Evolutionary conservation across 768 basidiomycete species (phyloP).

Genomic region (Termitomyces sp.): DNA sequence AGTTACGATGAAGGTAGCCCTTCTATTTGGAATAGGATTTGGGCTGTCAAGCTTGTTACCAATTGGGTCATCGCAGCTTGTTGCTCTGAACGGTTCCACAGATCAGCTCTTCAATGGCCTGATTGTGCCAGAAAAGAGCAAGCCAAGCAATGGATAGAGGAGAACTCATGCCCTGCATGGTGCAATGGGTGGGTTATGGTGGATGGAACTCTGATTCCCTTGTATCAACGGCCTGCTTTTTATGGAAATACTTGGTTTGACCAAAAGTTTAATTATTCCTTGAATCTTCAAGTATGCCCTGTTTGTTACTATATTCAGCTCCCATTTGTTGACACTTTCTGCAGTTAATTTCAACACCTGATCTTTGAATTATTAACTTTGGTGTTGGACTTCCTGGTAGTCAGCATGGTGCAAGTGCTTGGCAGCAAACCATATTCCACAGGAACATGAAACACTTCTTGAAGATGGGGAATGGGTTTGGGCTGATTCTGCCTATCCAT

Average conservation of each 20-base stretch:
- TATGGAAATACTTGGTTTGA: no score
- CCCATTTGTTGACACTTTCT: conserved; percentile 1
- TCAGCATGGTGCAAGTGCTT: conserved; percentile 33
- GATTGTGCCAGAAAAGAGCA: conserved; percentile 27
- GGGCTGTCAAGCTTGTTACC: conserved; percentile 27
- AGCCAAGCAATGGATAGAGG: no score
- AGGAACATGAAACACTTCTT: conserved; percentile 21
- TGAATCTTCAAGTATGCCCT: no score
- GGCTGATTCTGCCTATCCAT: conserved; percentile 36
- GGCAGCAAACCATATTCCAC: conserved; percentile 18
- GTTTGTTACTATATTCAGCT: conserved; percentile 25
- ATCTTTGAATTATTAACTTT: conserved; percentile 33
- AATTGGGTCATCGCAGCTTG: conserved; percentile 24
- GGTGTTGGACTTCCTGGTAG: conserved; percentile 30
- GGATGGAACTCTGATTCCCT: no score
- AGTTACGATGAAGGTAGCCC: conserved; percentile 26
- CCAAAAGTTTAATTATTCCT: no score
- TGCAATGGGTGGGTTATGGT: no score
- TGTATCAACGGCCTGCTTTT: conserved; percentile 24
- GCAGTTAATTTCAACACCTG: conserved; percentile 22
- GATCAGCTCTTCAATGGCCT: no score
- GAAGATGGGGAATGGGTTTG: conserved; percentile 26
- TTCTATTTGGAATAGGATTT: conserved; percentile 32
- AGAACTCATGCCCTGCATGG: no score
- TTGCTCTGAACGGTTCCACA: conserved; percentile 16